Base-by-base conservation (phyloP, 257 asterid genomes). In the Eustoma russellianum region DNA sequence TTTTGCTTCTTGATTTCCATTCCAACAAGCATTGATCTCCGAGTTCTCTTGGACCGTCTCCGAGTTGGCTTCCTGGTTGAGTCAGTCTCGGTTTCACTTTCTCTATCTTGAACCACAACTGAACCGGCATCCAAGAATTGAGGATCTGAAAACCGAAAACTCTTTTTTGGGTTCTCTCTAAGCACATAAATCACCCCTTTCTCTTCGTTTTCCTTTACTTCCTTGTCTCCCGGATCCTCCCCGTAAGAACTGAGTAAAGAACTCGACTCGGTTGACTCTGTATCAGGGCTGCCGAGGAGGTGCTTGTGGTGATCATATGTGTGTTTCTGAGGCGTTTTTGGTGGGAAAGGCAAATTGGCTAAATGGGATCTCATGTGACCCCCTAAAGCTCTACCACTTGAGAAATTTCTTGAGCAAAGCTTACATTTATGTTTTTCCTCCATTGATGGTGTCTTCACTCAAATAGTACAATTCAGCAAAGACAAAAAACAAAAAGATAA, bases 361-460 rank as follows among this genome's bases (percentile, higher is more conserved):
- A 70, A 74, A 64, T 84, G 94, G 53, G 81, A 71, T 69, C 81
- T 73, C 91, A 84, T 81, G 69, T 79, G 94, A 62, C 83, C 91
- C 41, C 94, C 91, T 64, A 84, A 51, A 16, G 91, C 91, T 56
- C 76, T 79, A 19, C 83, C 85, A 64, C 69, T 81, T 1, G 73
- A 30, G 64, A 81, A 81, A 49, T 59, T 60, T 66, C 67, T 77
- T 51, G 59, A 60, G 18, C 94, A 84, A 33, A 84, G 70, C 83
- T 81, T 77, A 34, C 94, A 84, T 52, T 55, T 66, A 50, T 69
- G 67, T 24, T 57, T 63, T 54, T 81, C 87, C 87, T 74, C 76
- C 14, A 24, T 24, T 24, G 2, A 2, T 24, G 3, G 30, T 24
- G 3, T 24, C 30, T 43, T 64, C 30, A 24, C 30, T 24, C 30